Evolutionary conservation across 139 green algal species (phyloP), one percentile per base, ranked within the genome.

Genomic region (Raphidocelis subcapitata): DNA sequence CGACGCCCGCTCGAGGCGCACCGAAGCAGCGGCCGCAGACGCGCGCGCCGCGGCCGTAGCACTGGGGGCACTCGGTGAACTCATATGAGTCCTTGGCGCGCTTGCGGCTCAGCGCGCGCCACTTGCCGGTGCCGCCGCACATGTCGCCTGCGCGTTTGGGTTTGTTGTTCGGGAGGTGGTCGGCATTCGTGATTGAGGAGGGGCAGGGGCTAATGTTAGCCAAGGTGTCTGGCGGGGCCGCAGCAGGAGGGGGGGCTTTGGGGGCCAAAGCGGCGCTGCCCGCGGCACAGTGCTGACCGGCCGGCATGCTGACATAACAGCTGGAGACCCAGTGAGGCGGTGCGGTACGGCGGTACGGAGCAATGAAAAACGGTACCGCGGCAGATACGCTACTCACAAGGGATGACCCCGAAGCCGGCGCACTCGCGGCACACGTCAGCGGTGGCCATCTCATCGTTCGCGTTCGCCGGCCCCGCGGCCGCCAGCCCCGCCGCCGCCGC

Each of bases 111-210:
- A 99, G 87, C 0, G 94, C 95, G 21, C 93, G 87, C 95, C 95
- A 99, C 82, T 98, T 99, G 71, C 95, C 95, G 24, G 92, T 98
- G 26, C 95, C 95, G 15, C 95, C 95, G 77, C 95, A 99, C 95
- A 99, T 97, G 88, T 99, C 95, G 81, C 87, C 87, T 93, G 73
- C n/a, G 12, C 31, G 44, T 21, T 21, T 8, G 55, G 24, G 26
- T 8, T 66, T n/a, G n/a, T 16, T 41, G 60, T 8, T 49, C 5
- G 32, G 31, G 21, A 66, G 8, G 16, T 8, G n/a, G 5, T 16
- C 5, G 60, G 18, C 31, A 5, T 37, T 66, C 5, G 41, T 16
- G 36, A 35, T 24, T 29, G 3, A 66, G 24, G 12, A 16, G 4
- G 3, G 35, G 46, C 28, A 23, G 3, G 41, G 65, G 36, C 32